Conservation (phyloP, 2,329 filamentous ascomycete genomes). For the Ascochyta clinopodiicola region DNA sequence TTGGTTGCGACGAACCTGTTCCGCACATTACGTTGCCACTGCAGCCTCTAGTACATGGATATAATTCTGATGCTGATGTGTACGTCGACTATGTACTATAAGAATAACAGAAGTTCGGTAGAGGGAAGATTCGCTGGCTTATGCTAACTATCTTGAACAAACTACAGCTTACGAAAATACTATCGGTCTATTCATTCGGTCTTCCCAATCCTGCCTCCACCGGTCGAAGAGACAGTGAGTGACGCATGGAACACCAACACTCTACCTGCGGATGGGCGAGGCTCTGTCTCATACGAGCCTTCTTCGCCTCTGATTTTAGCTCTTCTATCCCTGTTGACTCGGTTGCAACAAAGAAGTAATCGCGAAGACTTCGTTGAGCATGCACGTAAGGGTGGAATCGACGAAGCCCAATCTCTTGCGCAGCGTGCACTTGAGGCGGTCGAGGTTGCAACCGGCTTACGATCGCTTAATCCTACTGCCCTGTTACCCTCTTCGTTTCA, state of each 20-base stretch:
- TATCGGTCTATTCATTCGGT: neutral
- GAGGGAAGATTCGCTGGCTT: too few species aligned
- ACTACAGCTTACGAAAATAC: neutral
- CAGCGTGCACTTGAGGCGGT: neutral
- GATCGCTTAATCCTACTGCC: too few species aligned
- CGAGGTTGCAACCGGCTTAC: neutral
- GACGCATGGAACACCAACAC: too few species aligned
- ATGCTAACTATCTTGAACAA: too few species aligned
- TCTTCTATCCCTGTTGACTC: neutral
- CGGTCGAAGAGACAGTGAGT: neutral
- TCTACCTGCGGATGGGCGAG: too few species aligned
- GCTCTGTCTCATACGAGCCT: neutral
- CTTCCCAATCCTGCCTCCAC: neutral
- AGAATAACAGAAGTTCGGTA: too few species aligned
- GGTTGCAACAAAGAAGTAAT: neutral
- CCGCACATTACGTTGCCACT: neutral
- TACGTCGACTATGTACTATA: too few species aligned
- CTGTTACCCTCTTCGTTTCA: neutral
- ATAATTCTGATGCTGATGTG: neutral
- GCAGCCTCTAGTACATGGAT: neutral
- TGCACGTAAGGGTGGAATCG: too few species aligned
- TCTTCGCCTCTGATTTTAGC: neutral
- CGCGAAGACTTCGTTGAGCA: too few species aligned
- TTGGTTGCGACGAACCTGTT: neutral
- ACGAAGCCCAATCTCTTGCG: neutral